Percentiles rank a stretch among this genome's conserved stretches.
phyloP scores from a whole-genome alignment of 1,284 basidiomycete genomes.

The Ganoderma sp. region DNA sequence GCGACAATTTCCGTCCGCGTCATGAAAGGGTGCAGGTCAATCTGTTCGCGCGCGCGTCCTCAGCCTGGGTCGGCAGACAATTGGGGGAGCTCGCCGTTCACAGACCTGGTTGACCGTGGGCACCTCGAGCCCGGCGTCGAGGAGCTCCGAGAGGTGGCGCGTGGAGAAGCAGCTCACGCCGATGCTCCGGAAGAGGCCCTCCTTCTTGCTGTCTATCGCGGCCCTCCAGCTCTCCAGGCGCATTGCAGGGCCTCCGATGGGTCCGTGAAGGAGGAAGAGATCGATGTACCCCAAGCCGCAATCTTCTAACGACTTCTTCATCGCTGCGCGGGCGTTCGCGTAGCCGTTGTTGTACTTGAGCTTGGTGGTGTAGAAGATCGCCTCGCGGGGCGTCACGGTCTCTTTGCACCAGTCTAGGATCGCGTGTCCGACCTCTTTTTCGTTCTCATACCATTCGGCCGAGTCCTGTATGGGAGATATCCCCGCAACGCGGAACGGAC shows the following conservation, averaged over 20 bases:
- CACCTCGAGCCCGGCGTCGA: conserved; percentile 53
- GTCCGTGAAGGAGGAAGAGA: conserved; percentile 74
- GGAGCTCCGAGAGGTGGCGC: conserved; percentile 67
- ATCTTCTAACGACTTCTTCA: conserved; percentile 58
- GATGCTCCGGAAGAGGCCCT: conserved; percentile 65
- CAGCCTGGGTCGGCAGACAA: background rate
- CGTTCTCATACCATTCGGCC: conserved; percentile 74
- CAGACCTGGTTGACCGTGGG: conserved; percentile 73
- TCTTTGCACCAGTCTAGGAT: conserved; percentile 61
- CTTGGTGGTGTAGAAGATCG: conserved; percentile 75
- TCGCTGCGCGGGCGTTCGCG: conserved; percentile 53
- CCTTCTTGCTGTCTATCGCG: conserved; percentile 60
- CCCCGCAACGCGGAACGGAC: background rate
- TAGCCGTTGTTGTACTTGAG: conserved; percentile 65
- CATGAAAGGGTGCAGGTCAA: conserved; percentile 78
- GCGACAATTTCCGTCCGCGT: conserved; percentile 67
- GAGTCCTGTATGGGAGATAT: conserved; percentile 49
- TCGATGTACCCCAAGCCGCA: conserved; percentile 68
- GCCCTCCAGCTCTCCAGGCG: conserved; percentile 64
- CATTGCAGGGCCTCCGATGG: conserved; percentile 56
- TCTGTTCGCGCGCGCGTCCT: conserved; percentile 39
- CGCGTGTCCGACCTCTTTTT: conserved; percentile 64
- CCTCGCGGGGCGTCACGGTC: conserved; percentile 53
- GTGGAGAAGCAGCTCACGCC: conserved; percentile 78
- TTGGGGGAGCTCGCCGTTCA: conserved; percentile 1